These are phyloP conservation scores for Fusarium siculi DNA, from an alignment of 2,329 filamentous ascomycete species.

Conservation along the genomic window DNA sequence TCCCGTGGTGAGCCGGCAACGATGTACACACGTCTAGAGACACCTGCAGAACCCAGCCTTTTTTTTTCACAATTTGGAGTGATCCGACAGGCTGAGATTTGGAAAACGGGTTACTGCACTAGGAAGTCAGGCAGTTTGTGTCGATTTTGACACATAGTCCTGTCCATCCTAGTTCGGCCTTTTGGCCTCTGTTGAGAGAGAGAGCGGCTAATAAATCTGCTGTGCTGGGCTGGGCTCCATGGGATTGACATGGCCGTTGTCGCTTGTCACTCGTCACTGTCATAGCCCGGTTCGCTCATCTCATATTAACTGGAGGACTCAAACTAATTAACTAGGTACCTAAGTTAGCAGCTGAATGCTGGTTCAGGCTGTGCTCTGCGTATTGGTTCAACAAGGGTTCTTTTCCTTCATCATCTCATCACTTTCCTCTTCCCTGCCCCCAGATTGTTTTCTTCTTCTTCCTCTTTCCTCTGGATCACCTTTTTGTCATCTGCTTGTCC, in stretches of 20 bases:
- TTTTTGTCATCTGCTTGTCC: slow-evolving; percentile 17
- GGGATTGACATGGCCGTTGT: slow-evolving; percentile 19
- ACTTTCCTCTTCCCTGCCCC: slow-evolving; percentile 20
- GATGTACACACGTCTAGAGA: neutral
- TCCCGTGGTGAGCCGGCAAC: slow-evolving; percentile 19
- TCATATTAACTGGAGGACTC: slow-evolving; percentile 4
- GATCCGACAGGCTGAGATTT: slow-evolving; percentile 27
- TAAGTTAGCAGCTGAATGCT: slow-evolving; percentile 1
- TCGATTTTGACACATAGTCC: slow-evolving; percentile 21
- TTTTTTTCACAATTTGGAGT: slow-evolving; percentile 15
- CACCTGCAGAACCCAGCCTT: slow-evolving; percentile 33
- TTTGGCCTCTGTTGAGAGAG: slow-evolving; percentile 5
- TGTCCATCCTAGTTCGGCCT: neutral
- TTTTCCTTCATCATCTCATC: slow-evolving; percentile 36
- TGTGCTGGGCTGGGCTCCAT: neutral
- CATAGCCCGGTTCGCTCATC: slow-evolving; percentile 27
- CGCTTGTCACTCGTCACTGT: slow-evolving; percentile 35
- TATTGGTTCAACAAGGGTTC: slow-evolving; percentile 34
- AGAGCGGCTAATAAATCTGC: slow-evolving; percentile 46
- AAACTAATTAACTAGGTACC: neutral
- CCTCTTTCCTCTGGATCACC: neutral
- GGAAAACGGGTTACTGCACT: slow-evolving; percentile 23
- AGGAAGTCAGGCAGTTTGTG: slow-evolving; percentile 27
- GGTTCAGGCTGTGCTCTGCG: slow-evolving; percentile 8
- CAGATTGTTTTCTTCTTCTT: neutral